A percentile compares a stretch with the other conserved stretches of the same genome.
Evolutionary conservation across 2,329 filamentous ascomycete species (phyloP).

Genomic region (Ceratocystiopsis minuta): DNA sequence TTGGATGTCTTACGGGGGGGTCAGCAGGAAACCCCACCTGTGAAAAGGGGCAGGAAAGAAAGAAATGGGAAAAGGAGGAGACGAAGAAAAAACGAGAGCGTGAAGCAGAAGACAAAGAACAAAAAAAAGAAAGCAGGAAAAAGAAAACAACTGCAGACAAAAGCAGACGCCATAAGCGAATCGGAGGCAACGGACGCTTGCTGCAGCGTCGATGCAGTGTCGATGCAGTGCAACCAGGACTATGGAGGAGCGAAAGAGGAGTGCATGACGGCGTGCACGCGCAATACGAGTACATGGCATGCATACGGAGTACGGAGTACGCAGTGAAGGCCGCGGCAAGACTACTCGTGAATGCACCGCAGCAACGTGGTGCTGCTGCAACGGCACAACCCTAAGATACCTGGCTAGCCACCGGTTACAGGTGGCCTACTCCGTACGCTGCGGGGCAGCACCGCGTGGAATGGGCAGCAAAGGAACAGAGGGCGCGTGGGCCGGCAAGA

Average conservation of each 20-base stretch:
- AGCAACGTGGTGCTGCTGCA: neutral
- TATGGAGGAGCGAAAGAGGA: neutral
- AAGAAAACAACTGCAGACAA: neutral
- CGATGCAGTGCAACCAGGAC: neutral
- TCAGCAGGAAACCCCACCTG: too few species aligned
- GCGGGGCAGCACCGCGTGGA: constrained; percentile 8
- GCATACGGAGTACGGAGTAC: too few species aligned
- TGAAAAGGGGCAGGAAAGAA: too few species aligned
- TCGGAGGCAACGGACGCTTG: constrained; percentile 1
- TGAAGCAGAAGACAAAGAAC: too few species aligned
- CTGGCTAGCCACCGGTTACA: neutral
- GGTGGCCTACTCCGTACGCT: constrained; percentile 3
- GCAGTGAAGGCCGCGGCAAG: too few species aligned
- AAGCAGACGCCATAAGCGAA: neutral
- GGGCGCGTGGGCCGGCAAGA: constrained; percentile 16
- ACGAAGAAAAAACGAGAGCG: neutral
- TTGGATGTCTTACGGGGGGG: too few species aligned
- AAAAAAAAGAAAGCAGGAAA: neutral
- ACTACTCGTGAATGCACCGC: neutral
- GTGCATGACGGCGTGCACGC: too few species aligned
- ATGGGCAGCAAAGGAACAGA: constrained; percentile 11
- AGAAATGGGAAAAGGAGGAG: neutral
- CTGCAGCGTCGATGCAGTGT: neutral
- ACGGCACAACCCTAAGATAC: too few species aligned
- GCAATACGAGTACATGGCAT: too few species aligned